Evolutionary conservation across 768 basidiomycete genomes (phyloP).

Genomic region (Astraeus odoratus): DNA sequence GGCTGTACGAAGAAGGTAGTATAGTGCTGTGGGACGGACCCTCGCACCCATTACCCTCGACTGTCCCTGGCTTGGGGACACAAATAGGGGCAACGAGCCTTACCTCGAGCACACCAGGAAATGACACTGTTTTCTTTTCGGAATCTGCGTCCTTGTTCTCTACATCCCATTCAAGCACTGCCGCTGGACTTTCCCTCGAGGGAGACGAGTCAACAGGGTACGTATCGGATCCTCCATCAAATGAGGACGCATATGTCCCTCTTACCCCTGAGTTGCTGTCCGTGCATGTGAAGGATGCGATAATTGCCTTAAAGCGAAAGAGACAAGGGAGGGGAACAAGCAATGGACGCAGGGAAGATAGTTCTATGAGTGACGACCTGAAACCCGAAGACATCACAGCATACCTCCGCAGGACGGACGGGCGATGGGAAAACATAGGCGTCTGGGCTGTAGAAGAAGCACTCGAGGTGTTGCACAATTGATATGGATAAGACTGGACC

Average conservation of each 20-base stretch:
- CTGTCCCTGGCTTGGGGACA: background rate
- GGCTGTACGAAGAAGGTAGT: slow-evolving; percentile 64
- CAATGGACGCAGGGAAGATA: slow-evolving; percentile 2
- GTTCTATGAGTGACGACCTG: slow-evolving; percentile 14
- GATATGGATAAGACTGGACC: background rate
- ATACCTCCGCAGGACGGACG: slow-evolving; percentile 45
- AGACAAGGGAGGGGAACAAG: slow-evolving; percentile 10
- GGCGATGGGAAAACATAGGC: slow-evolving; percentile 59
- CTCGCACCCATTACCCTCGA: slow-evolving; percentile 28
- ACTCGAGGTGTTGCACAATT: slow-evolving; percentile 30
- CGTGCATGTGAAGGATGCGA: slow-evolving; percentile 37
- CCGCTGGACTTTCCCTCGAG: slow-evolving; percentile 22
- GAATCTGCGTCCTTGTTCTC: slow-evolving; percentile 24
- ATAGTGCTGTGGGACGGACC: slow-evolving; percentile 71
- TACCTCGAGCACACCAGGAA: slow-evolving; percentile 43
- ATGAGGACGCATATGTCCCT: slow-evolving; percentile 59
- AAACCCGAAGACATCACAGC: slow-evolving; percentile 41
- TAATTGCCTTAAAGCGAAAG: slow-evolving; percentile 21
- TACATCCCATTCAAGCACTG: slow-evolving; percentile 13
- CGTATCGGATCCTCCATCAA: slow-evolving; percentile 52
- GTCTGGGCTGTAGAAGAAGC: slow-evolving; percentile 61
- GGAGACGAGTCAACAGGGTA: slow-evolving; percentile 36
- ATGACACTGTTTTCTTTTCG: slow-evolving; percentile 24
- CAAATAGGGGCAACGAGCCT: slow-evolving; percentile 23
- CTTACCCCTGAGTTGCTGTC: slow-evolving; percentile 49